Percentiles rank a stretch among this genome's conserved stretches.
phyloP scores from a whole-genome alignment of 2,329 filamentous ascomycete species.

The Periconia sp. region DNA sequence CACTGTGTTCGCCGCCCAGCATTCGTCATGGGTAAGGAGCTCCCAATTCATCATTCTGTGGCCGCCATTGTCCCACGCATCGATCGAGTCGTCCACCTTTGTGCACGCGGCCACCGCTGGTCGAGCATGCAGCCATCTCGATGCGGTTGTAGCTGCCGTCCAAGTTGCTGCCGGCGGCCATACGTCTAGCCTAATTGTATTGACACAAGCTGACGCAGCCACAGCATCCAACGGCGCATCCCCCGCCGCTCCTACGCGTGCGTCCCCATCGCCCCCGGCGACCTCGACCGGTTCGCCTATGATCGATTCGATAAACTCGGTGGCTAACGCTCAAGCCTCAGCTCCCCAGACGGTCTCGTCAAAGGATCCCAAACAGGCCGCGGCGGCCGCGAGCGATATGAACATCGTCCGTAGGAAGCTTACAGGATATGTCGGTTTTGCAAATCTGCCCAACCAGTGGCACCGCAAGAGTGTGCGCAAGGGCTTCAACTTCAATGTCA shows the following conservation, averaged over 20 bases:
- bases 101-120: slow-evolving; percentile 13
- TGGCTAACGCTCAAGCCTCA: slow-evolving; percentile 53
- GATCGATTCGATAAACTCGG: slow-evolving; percentile 64
- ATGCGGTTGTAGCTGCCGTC: slow-evolving; percentile 18
- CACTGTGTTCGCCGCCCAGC: slow-evolving; percentile 36
- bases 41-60: slow-evolving; percentile 7
- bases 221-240: slow-evolving; percentile 56
- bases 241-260: slow-evolving; percentile 51
- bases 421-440: slow-evolving; percentile 97
- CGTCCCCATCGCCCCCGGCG: slow-evolving; percentile 54
- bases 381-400: slow-evolving; percentile 61
- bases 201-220: slow-evolving; percentile 32
- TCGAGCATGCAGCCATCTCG: slow-evolving; percentile 13
- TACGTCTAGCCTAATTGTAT: slow-evolving; percentile 11
- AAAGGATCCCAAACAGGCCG: slow-evolving; percentile 66
- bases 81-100: slow-evolving; percentile 7
- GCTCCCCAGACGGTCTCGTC: slow-evolving; percentile 64
- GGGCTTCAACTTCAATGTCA: slow-evolving; percentile 99
- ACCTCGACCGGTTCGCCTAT: slow-evolving; percentile 61
- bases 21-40: slow-evolving; percentile 47
- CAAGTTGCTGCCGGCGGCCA: slow-evolving; percentile 3
- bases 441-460: slow-evolving; percentile 99
- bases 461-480: slow-evolving; percentile 99
- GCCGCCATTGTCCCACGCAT: slow-evolving; percentile 16
- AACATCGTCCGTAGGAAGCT: slow-evolving; percentile 99